A percentile compares a stretch with the other conserved stretches of the same genome.
These are phyloP conservation scores for Lactarius evosmus DNA, from an alignment of 768 basidiomycete species.

Conservation along the genomic window DNA sequence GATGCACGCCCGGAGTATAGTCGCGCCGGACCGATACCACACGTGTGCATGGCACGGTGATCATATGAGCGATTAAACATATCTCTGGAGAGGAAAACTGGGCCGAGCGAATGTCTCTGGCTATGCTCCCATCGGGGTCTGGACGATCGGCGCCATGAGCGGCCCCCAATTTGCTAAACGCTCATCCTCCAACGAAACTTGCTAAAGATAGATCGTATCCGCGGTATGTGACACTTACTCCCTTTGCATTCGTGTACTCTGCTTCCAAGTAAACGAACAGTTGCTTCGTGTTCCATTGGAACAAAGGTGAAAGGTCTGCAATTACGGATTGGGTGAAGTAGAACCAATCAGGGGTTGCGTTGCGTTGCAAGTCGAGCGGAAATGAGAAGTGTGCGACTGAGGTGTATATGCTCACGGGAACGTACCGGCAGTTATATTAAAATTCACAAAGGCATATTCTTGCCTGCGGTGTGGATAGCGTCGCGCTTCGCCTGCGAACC, in stretches of 20 bases:
- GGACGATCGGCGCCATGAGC: neutral
- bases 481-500: conserved; percentile 31
- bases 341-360: conserved; percentile 12
- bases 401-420: conserved; percentile 16
- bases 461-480: conserved; percentile 59
- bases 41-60: conserved; percentile 2
- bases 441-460: conserved; percentile 77
- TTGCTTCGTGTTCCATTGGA: conserved; percentile 98
- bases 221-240: conserved; percentile 48
- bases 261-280: conserved; percentile 84
- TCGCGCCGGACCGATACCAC: neutral
- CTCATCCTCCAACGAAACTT: neutral
- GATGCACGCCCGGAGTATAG: neutral
- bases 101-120: neutral
- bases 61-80: conserved; percentile 6
- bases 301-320: conserved; percentile 76
- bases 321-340: neutral
- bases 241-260: conserved; percentile 70
- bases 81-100: neutral
- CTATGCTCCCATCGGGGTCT: neutral
- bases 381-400: neutral
- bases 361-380: neutral
- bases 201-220: neutral
- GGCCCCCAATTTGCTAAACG: neutral
- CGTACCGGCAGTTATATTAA: conserved; percentile 78